Conservation (phyloP, 1,139 yeast genomes). For the Yamadazyma diddensiae region DNA sequence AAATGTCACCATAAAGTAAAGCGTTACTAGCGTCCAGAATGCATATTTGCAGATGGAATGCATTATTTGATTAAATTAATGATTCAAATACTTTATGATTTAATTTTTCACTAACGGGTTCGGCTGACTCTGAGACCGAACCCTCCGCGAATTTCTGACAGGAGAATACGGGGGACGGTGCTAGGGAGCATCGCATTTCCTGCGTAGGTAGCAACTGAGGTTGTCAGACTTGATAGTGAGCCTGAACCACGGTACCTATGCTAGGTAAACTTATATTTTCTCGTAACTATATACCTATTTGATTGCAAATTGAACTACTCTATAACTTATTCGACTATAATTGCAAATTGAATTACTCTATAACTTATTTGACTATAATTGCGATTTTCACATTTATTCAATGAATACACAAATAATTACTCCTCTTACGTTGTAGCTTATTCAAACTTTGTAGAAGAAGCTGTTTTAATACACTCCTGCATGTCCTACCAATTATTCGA, state of each 20-base stretch:
- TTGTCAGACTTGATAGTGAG: background rate
- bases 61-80: background rate
- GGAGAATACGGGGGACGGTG: background rate
- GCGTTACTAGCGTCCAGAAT: constrained; percentile 2
- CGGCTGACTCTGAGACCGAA: background rate
- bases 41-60: constrained; percentile 1
- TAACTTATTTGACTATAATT: too few species aligned
- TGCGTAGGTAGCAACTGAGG: background rate
- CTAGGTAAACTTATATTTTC: too few species aligned
- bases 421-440: too few species aligned
- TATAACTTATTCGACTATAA: too few species aligned
- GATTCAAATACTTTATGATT: background rate
- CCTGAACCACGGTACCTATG: background rate
- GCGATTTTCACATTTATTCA: too few species aligned
- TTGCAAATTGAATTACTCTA: too few species aligned
- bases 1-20: constrained; percentile 19
- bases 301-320: too few species aligned
- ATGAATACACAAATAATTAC: too few species aligned
- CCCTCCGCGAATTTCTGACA: background rate
- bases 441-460: too few species aligned
- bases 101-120: background rate
- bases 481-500: too few species aligned
- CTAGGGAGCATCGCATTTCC: background rate
- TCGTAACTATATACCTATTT: too few species aligned
- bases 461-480: too few species aligned